Conservation (phyloP, 768 basidiomycete species). For the Mycena rosella region DNA sequence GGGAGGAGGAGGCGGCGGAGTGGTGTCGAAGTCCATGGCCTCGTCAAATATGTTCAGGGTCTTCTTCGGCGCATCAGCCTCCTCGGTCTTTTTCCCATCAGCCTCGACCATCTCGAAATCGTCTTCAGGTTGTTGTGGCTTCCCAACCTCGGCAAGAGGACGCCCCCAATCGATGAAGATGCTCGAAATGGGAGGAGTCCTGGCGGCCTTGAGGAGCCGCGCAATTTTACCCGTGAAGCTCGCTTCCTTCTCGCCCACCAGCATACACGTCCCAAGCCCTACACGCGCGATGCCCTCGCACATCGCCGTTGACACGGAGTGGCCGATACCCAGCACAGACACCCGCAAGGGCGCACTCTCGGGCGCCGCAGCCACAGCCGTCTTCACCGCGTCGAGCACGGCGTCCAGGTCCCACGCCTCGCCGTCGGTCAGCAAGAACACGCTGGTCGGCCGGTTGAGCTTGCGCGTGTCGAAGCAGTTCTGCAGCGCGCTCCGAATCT, state of each 20-base stretch:
- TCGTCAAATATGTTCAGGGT: slow-evolving; percentile 33
- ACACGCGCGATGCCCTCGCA: slow-evolving; percentile 56
- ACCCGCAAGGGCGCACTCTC: slow-evolving; percentile 49
- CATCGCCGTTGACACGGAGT: slow-evolving; percentile 52
- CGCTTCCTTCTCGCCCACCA: slow-evolving; percentile 50
- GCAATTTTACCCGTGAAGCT: slow-evolving; percentile 55
- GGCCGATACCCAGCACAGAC: slow-evolving; percentile 62
- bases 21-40: background rate
- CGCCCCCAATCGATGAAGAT: slow-evolving; percentile 55
- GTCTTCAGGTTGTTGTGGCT: background rate
- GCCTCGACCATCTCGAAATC: slow-evolving; percentile 33
- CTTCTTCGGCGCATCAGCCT: background rate
- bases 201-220: slow-evolving; percentile 54
- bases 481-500: slow-evolving; percentile 50
- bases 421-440: slow-evolving; percentile 64
- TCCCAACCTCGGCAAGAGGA: background rate
- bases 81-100: too few species aligned
- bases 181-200: slow-evolving; percentile 50
- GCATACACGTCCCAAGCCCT: slow-evolving; percentile 56
- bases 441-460: slow-evolving; percentile 47
- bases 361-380: slow-evolving; percentile 41
- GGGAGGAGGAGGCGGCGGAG: slow-evolving; percentile 21
- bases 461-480: slow-evolving; percentile 45
- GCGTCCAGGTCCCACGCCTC: slow-evolving; percentile 37
- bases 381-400: slow-evolving; percentile 24